phyloP scores from a whole-genome alignment of 2,329 filamentous ascomycete species.

The Penicillium hordei region DNA sequence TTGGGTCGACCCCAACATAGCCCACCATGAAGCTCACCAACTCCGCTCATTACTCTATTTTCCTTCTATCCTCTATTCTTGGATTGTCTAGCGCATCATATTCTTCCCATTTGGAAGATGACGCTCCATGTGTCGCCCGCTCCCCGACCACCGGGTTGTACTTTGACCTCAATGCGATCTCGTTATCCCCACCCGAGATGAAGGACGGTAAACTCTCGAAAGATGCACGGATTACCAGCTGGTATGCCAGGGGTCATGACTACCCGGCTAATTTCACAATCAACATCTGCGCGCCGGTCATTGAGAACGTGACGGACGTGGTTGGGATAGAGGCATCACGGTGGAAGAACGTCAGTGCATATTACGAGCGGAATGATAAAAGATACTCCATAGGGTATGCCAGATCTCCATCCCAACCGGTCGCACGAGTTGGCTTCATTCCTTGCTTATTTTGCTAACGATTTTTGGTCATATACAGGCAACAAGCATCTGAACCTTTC shows the following conservation, averaged over 20 bases:
- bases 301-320: slow-evolving; percentile 49
- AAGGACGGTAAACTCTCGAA: slow-evolving; percentile 42
- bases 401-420: neutral
- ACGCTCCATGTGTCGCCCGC: slow-evolving; percentile 62
- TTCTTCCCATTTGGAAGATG: slow-evolving; percentile 42
- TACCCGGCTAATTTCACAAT: slow-evolving; percentile 53
- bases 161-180: slow-evolving; percentile 62
- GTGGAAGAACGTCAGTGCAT: slow-evolving; percentile 52
- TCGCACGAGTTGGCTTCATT: neutral
- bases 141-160: slow-evolving; percentile 62
- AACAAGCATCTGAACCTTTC: slow-evolving; percentile 47
- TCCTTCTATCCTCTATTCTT: slow-evolving; percentile 37
- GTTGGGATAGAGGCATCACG: slow-evolving; percentile 43
- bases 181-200: slow-evolving; percentile 49
- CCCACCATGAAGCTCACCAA: slow-evolving; percentile 37
- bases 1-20: slow-evolving; percentile 11
- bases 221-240: slow-evolving; percentile 45
- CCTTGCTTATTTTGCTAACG: neutral
- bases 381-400: slow-evolving; percentile 50
- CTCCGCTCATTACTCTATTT: slow-evolving; percentile 31
- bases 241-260: slow-evolving; percentile 51
- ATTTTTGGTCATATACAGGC: slow-evolving; percentile 28
- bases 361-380: slow-evolving; percentile 46
- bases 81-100: slow-evolving; percentile 32
- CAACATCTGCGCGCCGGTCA: slow-evolving; percentile 52